Conservation (phyloP, 805 yeast species). For the Phaffomyces thermotolerans region DNA sequence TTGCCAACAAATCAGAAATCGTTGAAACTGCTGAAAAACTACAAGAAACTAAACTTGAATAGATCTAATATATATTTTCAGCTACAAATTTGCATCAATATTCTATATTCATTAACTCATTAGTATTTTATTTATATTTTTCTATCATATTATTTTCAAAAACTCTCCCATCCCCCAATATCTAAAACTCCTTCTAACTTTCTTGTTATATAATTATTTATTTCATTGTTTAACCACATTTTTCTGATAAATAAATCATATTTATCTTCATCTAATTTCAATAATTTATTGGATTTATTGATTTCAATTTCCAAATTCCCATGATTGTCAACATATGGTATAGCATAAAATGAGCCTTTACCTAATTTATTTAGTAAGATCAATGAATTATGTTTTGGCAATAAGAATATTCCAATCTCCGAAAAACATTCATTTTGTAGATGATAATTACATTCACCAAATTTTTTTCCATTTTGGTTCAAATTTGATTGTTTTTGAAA, state of each 20-base stretch:
- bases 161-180: conserved; percentile 86
- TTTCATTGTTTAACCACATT: conserved; percentile 73
- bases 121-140: no score
- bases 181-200: conserved; percentile 73
- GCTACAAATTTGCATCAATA: no score
- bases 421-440: conserved; percentile 52
- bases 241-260: conserved; percentile 61
- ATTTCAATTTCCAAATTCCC: conserved; percentile 78
- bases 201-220: conserved; percentile 71
- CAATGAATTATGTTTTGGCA: conserved; percentile 62
- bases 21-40: conserved; percentile 12
- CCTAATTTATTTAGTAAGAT: conserved; percentile 54
- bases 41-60: conserved; percentile 25
- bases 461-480: conserved; percentile 30
- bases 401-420: conserved; percentile 61
- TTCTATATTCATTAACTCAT: no score
- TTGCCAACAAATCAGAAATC: conserved; percentile 25
- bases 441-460: conserved; percentile 82
- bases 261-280: conserved; percentile 51
- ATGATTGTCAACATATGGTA: conserved; percentile 80
- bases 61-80: background rate
- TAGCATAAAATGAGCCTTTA: conserved; percentile 75
- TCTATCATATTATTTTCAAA: background rate
- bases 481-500: conserved; percentile 51
- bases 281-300: conserved; percentile 57